These are phyloP conservation scores for Sugiyamaella marilandica DNA, from an alignment of 805 yeast genomes.

Conservation along the genomic window DNA sequence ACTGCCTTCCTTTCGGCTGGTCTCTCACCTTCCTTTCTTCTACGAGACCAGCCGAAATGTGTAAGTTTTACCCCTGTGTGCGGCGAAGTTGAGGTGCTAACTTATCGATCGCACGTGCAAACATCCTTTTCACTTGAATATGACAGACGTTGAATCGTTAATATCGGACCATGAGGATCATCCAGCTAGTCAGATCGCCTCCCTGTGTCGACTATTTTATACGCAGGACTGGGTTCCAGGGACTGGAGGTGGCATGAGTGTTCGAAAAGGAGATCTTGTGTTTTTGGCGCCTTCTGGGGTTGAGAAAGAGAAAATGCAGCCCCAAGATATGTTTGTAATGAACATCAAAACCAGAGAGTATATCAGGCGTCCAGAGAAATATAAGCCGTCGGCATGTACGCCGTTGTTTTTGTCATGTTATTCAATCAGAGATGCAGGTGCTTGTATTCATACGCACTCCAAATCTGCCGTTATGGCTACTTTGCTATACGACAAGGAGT, in stretches of 20 bases:
- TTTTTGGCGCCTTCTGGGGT: slow-evolving; percentile 95
- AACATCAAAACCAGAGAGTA: slow-evolving; percentile 50
- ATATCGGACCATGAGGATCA: slow-evolving; percentile 49
- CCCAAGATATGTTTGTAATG: slow-evolving; percentile 76
- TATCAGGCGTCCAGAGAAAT: slow-evolving; percentile 54
- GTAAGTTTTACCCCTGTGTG: too few relatives aligned
- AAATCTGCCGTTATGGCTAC: slow-evolving; percentile 82
- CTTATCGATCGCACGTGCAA: too few relatives aligned
- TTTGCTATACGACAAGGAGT: slow-evolving; percentile 62
- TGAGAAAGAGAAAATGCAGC: slow-evolving; percentile 82
- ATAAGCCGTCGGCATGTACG: slow-evolving; percentile 91
- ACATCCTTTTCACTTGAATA: too few relatives aligned
- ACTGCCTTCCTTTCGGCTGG: too few relatives aligned
- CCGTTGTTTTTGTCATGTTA: slow-evolving; percentile 78
- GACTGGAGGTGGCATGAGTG: slow-evolving; percentile 93
- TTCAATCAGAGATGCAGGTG: slow-evolving; percentile 68
- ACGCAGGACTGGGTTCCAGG: slow-evolving; percentile 89
- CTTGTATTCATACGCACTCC: slow-evolving; percentile 93
- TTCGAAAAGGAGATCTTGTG: slow-evolving; percentile 50
- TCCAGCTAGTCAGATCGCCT: slow-evolving; percentile 83
- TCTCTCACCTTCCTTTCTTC: too few relatives aligned
- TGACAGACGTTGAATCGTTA: not conserved
- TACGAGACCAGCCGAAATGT: too few relatives aligned
- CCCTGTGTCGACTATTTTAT: slow-evolving; percentile 71
- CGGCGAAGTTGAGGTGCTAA: too few relatives aligned